Evolutionary conservation across 352 stramenopile genomes (phyloP).

Genomic region (Albugo candida): DNA sequence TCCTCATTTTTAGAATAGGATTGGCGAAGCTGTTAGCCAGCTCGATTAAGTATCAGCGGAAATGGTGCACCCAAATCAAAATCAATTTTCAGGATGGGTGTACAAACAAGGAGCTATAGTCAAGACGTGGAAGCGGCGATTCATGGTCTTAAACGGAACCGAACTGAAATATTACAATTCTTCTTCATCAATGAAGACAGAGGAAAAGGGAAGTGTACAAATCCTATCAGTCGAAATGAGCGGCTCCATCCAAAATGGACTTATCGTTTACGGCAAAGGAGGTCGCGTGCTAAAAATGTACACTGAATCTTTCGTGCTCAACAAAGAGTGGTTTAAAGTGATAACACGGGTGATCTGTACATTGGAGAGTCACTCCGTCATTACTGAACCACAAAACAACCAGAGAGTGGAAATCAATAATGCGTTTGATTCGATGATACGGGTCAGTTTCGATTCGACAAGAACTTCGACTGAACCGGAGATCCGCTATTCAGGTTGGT

Average conservation of each 20-base stretch:
- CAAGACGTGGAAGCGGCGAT: slow-evolving; percentile 74
- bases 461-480: slow-evolving; percentile 22
- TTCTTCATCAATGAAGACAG: slow-evolving; percentile 29
- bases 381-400: neutral
- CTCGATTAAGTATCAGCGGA: too few species aligned
- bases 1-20: too few species aligned
- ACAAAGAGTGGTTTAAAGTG: slow-evolving; percentile 47
- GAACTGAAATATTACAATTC: slow-evolving; percentile 76
- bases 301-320: slow-evolving; percentile 52
- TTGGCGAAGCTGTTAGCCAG: too few species aligned
- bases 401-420: slow-evolving; percentile 3
- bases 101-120: slow-evolving; percentile 70
- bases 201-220: slow-evolving; percentile 64
- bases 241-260: slow-evolving; percentile 61
- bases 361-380: neutral
- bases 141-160: slow-evolving; percentile 60
- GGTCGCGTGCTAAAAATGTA: slow-evolving; percentile 75
- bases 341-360: slow-evolving; percentile 10
- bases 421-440: neutral
- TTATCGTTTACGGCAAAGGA: slow-evolving; percentile 56
- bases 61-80: too few species aligned
- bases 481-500: slow-evolving; percentile 54
- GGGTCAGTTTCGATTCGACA: slow-evolving; percentile 13
- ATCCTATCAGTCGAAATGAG: slow-evolving; percentile 72
- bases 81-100: slow-evolving; percentile 26